Evolutionary conservation across 2,329 filamentous ascomycete genomes (phyloP).

Genomic region (Seiridium cupressi): DNA sequence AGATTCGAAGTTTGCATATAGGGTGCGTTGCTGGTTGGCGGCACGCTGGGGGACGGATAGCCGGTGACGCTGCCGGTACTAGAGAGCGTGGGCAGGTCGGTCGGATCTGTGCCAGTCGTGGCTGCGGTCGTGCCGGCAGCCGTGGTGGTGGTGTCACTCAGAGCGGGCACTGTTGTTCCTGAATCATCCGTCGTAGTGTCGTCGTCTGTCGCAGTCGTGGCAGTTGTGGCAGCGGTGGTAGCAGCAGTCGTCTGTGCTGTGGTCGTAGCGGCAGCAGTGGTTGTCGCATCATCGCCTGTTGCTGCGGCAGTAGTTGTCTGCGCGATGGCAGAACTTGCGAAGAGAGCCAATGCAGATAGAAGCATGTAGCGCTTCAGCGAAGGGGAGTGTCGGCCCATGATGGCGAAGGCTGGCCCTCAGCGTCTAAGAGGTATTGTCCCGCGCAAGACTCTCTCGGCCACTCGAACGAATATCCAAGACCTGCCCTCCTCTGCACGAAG

Average conservation of each 20-base stretch:
- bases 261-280: constrained; percentile 8
- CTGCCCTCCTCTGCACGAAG: too few species aligned
- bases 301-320: constrained; percentile 9
- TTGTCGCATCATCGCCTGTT: constrained; percentile 6
- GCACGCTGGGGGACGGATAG: constrained; percentile 73
- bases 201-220: neutral
- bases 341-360: constrained; percentile 10
- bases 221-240: neutral
- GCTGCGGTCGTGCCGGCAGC: neutral
- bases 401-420: neutral
- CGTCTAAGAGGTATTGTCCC: neutral
- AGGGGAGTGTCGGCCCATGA: constrained; percentile 4
- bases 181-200: neutral
- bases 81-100: constrained; percentile 35
- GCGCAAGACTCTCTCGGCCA: too few species aligned
- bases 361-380: constrained; percentile 13
- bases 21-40: constrained; percentile 79
- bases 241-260: constrained; percentile 10
- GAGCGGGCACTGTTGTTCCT: neutral
- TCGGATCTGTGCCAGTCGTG: neutral
- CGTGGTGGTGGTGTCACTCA: neutral
- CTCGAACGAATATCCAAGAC: too few species aligned
- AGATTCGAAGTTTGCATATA: constrained; percentile 86
- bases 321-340: constrained; percentile 12
- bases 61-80: constrained; percentile 49